Evolutionary conservation across 257 asterid genomes (phyloP).

Genomic region (Eucommia ulmoides): DNA sequence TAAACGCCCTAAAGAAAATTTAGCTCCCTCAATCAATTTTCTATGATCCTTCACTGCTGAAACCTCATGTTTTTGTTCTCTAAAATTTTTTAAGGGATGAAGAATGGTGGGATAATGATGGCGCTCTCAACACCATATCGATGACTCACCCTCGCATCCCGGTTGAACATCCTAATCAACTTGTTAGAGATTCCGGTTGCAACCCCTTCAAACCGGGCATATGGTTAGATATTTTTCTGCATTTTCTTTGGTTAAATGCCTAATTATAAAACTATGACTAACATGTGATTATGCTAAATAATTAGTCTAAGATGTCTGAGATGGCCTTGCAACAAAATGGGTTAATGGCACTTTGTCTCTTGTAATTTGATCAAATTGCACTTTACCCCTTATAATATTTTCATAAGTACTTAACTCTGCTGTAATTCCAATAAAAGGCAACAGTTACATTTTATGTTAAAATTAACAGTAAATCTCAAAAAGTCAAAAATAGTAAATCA

Average conservation of each 20-base stretch:
- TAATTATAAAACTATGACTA: no score
- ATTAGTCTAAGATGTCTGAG: not conserved
- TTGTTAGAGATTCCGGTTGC: slow-evolving; percentile 71
- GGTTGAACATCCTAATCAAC: slow-evolving; percentile 59
- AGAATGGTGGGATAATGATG: slow-evolving; percentile 99
- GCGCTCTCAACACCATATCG: slow-evolving; percentile 92
- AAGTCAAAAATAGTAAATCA: no score
- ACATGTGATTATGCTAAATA: not conserved
- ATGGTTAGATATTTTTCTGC: slow-evolving; percentile 38
- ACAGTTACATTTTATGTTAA: no score
- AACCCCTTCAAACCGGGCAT: slow-evolving; percentile 84
- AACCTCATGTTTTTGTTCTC: no score
- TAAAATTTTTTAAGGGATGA: slow-evolving; percentile 43
- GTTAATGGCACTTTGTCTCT: not conserved
- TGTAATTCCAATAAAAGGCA: no score
- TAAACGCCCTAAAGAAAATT: not conserved
- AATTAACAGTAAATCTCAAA: not conserved
- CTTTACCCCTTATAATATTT: no score
- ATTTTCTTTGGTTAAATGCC: not conserved
- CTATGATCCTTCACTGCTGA: not conserved
- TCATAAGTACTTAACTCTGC: no score
- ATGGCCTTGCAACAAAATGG: not conserved
- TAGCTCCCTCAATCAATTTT: not conserved
- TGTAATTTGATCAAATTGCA: not conserved
- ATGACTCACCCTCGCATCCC: slow-evolving; percentile 99